Evolutionary conservation across 805 yeast species (phyloP).

Genomic region (Metschnikowia chrysomelidarum): DNA sequence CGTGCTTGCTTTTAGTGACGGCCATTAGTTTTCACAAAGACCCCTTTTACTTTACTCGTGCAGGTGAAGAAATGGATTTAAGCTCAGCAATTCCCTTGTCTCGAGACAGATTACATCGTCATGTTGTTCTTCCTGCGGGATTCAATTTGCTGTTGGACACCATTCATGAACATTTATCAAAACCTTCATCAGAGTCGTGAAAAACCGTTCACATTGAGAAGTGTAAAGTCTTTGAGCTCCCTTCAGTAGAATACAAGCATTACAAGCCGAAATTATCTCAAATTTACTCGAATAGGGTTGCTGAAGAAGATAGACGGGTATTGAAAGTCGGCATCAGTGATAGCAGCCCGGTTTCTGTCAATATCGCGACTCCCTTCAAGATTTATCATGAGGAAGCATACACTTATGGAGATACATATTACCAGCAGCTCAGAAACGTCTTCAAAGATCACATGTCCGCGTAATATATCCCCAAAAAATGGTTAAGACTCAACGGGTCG

Average conservation of each 20-base stretch:
- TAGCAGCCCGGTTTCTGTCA: slow-evolving; percentile 2
- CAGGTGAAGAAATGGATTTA: too few relatives aligned
- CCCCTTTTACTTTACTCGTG: too few relatives aligned
- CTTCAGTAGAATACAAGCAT: background rate
- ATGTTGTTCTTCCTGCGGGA: slow-evolving; percentile 7
- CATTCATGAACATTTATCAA: slow-evolving; percentile 2
- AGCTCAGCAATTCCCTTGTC: too few relatives aligned
- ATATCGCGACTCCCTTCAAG: slow-evolving; percentile 1
- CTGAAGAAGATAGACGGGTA: background rate
- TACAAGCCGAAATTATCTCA: too few relatives aligned
- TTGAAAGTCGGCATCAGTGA: slow-evolving; percentile 1
- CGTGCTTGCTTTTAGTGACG: too few relatives aligned
- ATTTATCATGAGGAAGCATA: slow-evolving; percentile 5
- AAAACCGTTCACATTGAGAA: background rate
- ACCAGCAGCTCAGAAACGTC: slow-evolving; percentile 3
- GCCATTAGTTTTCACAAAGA: too few relatives aligned
- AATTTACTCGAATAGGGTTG: too few relatives aligned
- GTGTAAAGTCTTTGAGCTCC: too few relatives aligned
- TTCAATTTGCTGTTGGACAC: slow-evolving; percentile 4
- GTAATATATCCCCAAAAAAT: slow-evolving; percentile 6
- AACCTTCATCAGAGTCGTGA: slow-evolving; percentile 3
- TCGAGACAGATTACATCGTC: background rate
- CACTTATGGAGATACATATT: slow-evolving; percentile 3
- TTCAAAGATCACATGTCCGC: slow-evolving; percentile 4
- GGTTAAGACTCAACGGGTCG: slow-evolving; percentile 21